These are phyloP conservation scores for Chaetomium globosum DNA, from an alignment of 2,329 filamentous ascomycete genomes.

Conservation along the genomic window DNA sequence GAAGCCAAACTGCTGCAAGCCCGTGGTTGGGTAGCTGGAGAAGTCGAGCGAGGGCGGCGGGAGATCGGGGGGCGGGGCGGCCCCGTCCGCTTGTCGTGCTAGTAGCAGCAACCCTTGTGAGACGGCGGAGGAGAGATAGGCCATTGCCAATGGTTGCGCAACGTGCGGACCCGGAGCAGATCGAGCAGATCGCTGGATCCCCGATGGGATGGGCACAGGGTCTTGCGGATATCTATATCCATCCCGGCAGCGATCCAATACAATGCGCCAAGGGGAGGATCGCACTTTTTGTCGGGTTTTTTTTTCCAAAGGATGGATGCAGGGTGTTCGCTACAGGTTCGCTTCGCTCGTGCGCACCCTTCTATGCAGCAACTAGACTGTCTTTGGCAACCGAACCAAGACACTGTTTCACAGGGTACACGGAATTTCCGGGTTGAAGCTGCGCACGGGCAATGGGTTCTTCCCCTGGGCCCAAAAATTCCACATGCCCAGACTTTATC, in stretches of 20 bases:
- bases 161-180: constrained; percentile 3
- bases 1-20: constrained; percentile 28
- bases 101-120: constrained; percentile 15
- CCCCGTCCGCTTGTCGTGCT: constrained; percentile 12
- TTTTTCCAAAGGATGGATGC: not conserved
- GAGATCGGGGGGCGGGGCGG: constrained; percentile 1
- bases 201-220: not conserved
- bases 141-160: constrained; percentile 10
- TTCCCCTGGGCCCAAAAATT: not conserved
- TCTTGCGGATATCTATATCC: not conserved
- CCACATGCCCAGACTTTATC: not conserved
- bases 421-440: not conserved
- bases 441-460: not conserved
- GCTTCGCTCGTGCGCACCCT: not conserved
- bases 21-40: constrained; percentile 24
- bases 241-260: not conserved
- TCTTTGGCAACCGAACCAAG: not conserved
- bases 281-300: not conserved
- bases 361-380: not conserved
- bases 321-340: not conserved
- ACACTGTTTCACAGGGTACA: not conserved
- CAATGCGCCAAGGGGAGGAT: not conserved
- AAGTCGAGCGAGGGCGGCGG: constrained; percentile 24
- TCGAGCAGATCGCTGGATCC: not conserved
- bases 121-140: constrained; percentile 1